These are phyloP conservation scores for Pestalotiopsis sp. DNA, from an alignment of 2,329 filamentous ascomycete genomes.

Conservation along the genomic window DNA sequence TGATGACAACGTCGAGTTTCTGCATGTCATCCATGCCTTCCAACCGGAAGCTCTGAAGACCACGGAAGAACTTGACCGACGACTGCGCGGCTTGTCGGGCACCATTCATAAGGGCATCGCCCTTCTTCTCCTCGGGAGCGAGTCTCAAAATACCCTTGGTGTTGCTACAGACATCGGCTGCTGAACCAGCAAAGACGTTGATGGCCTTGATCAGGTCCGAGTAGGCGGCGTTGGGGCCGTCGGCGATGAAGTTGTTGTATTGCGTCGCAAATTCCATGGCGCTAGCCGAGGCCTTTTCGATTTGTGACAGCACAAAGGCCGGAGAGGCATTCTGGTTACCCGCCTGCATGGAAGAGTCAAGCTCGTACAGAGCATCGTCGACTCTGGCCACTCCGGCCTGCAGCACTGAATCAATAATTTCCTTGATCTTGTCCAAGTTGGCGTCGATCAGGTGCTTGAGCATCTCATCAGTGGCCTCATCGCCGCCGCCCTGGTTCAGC, in stretches of 20 bases:
- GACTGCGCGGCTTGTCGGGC: constrained; percentile 83
- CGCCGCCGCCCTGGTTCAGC: constrained; percentile 73
- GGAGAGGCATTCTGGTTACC: constrained; percentile 98
- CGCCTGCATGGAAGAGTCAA: constrained; percentile 97
- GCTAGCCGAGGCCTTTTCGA: constrained; percentile 92
- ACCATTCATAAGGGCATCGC: constrained; percentile 79
- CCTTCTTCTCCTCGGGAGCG: constrained; percentile 93
- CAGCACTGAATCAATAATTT: constrained; percentile 95
- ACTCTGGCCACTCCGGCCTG: constrained; percentile 92
- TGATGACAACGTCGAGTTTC: constrained; percentile 96
- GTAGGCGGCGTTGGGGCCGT: constrained; percentile 88
- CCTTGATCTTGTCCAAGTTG: constrained; percentile 91
- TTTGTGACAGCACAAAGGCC: constrained; percentile 91
- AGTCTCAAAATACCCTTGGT: constrained; percentile 93
- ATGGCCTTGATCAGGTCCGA: constrained; percentile 92
- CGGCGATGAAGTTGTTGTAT: constrained; percentile 98
- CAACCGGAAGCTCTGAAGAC: constrained; percentile 89
- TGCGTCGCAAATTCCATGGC: constrained; percentile 97
- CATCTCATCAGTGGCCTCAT: constrained; percentile 83
- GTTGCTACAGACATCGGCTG: constrained; percentile 93
- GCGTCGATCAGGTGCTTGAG: constrained; percentile 87
- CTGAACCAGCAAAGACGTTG: constrained; percentile 84
- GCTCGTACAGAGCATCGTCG: constrained; percentile 94
- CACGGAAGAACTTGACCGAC: constrained; percentile 93
- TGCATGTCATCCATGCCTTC: constrained; percentile 88